A percentile compares a stretch with the other conserved stretches of the same genome.
Conservation (phyloP, 208 protist species). For the Balamuthia mandrillaris region DNA sequence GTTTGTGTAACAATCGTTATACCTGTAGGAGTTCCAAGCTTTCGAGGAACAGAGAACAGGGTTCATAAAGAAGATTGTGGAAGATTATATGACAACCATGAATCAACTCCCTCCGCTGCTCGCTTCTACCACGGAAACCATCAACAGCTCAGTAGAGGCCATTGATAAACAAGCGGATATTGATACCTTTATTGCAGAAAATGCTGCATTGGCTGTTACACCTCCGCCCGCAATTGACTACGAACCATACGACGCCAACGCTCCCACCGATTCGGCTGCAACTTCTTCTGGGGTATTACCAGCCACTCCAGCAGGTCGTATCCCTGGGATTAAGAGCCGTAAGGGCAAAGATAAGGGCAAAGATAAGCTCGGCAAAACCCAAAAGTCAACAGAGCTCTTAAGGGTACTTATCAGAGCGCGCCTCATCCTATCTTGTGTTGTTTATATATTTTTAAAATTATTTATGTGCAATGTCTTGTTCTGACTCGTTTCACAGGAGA, state of each 20-base stretch:
- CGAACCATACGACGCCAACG: neutral
- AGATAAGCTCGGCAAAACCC: too few relatives aligned
- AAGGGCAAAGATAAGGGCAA: too few relatives aligned
- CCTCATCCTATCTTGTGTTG: too few relatives aligned
- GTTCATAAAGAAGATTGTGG: neutral
- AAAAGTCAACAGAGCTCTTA: too few relatives aligned
- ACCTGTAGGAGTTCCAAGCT: neutral
- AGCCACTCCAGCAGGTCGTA: too few relatives aligned
- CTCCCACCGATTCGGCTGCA: too few relatives aligned
- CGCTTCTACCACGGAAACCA: neutral
- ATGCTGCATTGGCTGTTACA: neutral
- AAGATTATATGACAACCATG: conserved; percentile 1
- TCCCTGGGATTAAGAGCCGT: too few relatives aligned
- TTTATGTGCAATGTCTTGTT: too few relatives aligned
- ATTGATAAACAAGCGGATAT: neutral
- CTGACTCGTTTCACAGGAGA: too few relatives aligned
- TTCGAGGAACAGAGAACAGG: neutral
- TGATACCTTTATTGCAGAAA: neutral
- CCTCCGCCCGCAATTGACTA: conserved; percentile 11
- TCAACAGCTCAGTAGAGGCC: neutral
- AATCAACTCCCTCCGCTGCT: neutral
- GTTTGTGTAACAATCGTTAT: neutral
- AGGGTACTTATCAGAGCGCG: too few relatives aligned
- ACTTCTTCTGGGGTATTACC: too few relatives aligned
- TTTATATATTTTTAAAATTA: too few relatives aligned